Evolutionary conservation across 2,329 filamentous ascomycete genomes (phyloP), one percentile per base, ranked within the genome.

Genomic region (Colletotrichum paranaense): DNA sequence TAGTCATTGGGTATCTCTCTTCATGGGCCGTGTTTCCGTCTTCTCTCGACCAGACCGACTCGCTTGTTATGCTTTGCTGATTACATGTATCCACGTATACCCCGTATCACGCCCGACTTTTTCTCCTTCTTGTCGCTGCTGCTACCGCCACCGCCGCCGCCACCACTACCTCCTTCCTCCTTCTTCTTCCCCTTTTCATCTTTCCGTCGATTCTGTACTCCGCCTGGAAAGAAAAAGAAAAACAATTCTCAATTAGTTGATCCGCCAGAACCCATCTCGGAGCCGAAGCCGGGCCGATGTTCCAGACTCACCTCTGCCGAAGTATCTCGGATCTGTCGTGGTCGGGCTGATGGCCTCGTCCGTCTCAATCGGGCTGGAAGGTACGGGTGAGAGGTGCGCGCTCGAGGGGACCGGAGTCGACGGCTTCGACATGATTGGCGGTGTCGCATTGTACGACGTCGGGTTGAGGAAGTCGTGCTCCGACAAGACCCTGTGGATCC

Each of bases 181-280:
- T 82, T 82, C 58, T 81, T 81, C 75, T 86, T 87, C 42, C 88
- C 86, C 73, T 88, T 89, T 76, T 83, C 84, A 2, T 89, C 86
- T 76, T 88, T 86, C 4, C 85, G 84, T 35, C 83, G 78, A 76
- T 86, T 88, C 75, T 88, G 86, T 9, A 87, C 81, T 26, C 86
- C 86, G 22, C 87, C 87, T 86, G 76, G 24, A 59, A 63, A 59
- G 12, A 22, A 28, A 65, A 28, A 56, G 35, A 65, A 55, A 22
- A 24, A n/a, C 46, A 26, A 46, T n/a, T 52, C n/a, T 56, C 28
- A 28, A 66, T 53, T 71, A 62, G 58, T 72, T 62, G 59, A 66
- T 59, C 63, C 60, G 42, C 63, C 38, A 49, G 58, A 86, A 73
- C 11, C 86, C 75, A 84, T 85, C 70, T 59, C 38, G 57, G 55